A percentile compares a stretch with the other conserved stretches of the same genome.
Evolutionary conservation across 2,329 filamentous ascomycete species (phyloP).

Genomic region (Xylariaceae sp.): DNA sequence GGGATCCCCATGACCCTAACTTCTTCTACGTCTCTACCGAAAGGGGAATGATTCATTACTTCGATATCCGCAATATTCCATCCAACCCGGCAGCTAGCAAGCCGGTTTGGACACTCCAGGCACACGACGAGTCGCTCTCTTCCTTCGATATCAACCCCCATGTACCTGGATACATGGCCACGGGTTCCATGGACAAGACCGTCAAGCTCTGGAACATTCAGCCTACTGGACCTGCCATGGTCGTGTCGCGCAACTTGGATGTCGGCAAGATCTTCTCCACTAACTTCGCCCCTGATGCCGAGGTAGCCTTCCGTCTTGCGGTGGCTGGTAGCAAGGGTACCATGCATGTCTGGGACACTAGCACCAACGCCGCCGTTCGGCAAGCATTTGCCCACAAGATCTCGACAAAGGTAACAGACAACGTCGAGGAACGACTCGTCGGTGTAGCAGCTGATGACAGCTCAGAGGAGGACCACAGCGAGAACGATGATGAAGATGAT

Average conservation of each 20-base stretch:
- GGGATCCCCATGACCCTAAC: conserved; percentile 90
- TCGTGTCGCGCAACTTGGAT: conserved; percentile 84
- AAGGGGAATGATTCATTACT: conserved; percentile 84
- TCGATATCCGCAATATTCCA: conserved; percentile 76
- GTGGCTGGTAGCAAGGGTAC: conserved; percentile 92
- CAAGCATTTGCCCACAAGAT: conserved; percentile 74
- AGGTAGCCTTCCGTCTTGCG: conserved; percentile 86
- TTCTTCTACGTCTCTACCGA: conserved; percentile 96
- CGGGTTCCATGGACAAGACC: conserved; percentile 87
- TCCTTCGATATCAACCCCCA: conserved; percentile 86
- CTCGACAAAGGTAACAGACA: conserved; percentile 49
- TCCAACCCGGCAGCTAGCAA: conserved; percentile 69
- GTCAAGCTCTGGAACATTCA: conserved; percentile 97
- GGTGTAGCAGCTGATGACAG: conserved; percentile 63
- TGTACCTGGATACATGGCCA: conserved; percentile 89
- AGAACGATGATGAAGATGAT: conserved; percentile 26
- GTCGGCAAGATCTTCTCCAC: conserved; percentile 94
- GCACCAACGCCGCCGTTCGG: conserved; percentile 83
- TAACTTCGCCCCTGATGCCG: conserved; percentile 80
- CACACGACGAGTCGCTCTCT: conserved; percentile 87
- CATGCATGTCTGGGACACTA: conserved; percentile 93
- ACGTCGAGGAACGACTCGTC: conserved; percentile 71
- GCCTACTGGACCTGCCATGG: conserved; percentile 75
- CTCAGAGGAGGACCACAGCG: conserved; percentile 42
- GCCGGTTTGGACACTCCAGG: conserved; percentile 89